phyloP scores from a whole-genome alignment of 306 rosid genomes.

The Lathyrus oleraceus region DNA sequence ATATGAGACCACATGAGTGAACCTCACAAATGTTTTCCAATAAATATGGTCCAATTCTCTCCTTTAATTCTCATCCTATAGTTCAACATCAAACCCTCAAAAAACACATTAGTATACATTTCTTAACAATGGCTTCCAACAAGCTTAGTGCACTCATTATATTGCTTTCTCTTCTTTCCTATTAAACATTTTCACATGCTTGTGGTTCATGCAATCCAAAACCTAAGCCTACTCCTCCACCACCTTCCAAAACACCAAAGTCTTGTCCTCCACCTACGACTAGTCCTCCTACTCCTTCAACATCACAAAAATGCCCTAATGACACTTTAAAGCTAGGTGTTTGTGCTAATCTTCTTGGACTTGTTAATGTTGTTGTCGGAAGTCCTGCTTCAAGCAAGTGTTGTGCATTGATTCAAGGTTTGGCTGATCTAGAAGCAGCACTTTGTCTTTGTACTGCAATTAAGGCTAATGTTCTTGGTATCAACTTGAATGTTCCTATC shows the following conservation, averaged over 20 bases:
- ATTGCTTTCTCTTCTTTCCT: constrained; percentile 49
- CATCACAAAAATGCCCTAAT: constrained; percentile 42
- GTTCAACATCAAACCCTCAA: background rate
- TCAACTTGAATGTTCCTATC: constrained; percentile 66
- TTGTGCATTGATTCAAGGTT: constrained; percentile 66
- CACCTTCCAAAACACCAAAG: background rate
- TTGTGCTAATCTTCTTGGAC: constrained; percentile 60
- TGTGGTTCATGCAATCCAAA: constrained; percentile 43
- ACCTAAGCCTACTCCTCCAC: no score
- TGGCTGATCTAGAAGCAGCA: constrained; percentile 68
- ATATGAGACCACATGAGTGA: background rate
- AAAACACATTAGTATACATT: background rate
- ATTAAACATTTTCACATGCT: constrained; percentile 44
- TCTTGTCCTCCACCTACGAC: background rate
- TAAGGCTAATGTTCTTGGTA: constrained; percentile 74
- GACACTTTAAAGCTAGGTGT: constrained; percentile 73
- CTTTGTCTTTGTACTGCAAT: constrained; percentile 83
- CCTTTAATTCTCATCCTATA: constrained; percentile 1
- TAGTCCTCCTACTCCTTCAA: background rate
- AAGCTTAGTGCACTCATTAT: constrained; percentile 51
- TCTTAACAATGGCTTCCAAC: constrained; percentile 46
- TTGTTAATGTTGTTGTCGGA: constrained; percentile 47
- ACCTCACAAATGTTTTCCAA: constrained; percentile 29
- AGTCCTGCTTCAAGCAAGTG: constrained; percentile 56
- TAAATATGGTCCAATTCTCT: constrained; percentile 33